Evolutionary conservation across 31 red algal species (phyloP).

Genomic region (Endocladia muricata): DNA sequence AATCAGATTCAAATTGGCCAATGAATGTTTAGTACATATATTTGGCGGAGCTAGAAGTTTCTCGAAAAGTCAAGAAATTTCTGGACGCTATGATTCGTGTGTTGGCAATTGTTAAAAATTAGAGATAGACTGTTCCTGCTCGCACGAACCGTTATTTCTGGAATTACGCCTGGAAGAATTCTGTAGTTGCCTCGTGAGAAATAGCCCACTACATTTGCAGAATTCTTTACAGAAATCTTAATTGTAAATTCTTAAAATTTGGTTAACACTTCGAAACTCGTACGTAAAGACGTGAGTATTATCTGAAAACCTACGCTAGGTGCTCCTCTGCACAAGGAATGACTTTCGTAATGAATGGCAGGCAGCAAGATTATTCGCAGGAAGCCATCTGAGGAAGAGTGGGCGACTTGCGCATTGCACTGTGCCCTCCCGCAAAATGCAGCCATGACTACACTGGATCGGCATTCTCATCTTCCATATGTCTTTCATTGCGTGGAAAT

Average conservation of each 20-base stretch:
- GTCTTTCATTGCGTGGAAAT: not conserved
- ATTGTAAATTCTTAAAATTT: not conserved
- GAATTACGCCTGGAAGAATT: slow-evolving; percentile 9
- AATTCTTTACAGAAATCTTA: slow-evolving; percentile 3
- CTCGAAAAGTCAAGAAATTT: too few relatives aligned
- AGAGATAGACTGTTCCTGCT: too few relatives aligned
- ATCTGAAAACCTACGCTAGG: not conserved
- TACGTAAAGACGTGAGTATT: slow-evolving; percentile 3
- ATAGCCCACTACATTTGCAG: not conserved
- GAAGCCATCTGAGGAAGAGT: not conserved
- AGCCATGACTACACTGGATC: not conserved
- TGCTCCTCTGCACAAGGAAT: not conserved
- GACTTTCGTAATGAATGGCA: not conserved
- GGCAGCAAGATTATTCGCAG: slow-evolving; percentile 18
- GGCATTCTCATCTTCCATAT: slow-evolving; percentile 1
- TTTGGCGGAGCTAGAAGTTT: too few relatives aligned
- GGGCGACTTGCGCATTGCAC: not conserved
- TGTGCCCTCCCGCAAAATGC: not conserved
- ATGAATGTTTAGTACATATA: too few relatives aligned
- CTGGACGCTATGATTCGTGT: too few relatives aligned
- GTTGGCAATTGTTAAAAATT: too few relatives aligned
- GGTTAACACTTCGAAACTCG: not conserved
- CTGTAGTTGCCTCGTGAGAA: slow-evolving; percentile 11
- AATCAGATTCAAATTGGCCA: too few relatives aligned
- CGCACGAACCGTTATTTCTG: too few relatives aligned